Conservation (phyloP, 2,329 filamentous ascomycete genomes). For the Beauveria caledonica region DNA sequence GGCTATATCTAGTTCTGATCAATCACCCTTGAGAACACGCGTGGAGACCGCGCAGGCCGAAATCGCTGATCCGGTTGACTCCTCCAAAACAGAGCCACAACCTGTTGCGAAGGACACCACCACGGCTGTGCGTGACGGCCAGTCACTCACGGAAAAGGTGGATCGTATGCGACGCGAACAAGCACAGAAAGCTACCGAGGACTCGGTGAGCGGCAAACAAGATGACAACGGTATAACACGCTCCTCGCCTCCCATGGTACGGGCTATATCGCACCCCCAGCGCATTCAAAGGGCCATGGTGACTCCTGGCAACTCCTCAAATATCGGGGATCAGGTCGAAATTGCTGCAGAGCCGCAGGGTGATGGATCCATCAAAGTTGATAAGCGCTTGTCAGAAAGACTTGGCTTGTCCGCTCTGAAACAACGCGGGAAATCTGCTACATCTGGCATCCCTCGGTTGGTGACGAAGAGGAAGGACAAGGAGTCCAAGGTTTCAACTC, state of each 20-base stretch:
- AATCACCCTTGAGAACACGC: slow-evolving; percentile 5
- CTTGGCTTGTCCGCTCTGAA: slow-evolving; percentile 61
- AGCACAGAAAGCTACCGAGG: slow-evolving; percentile 20
- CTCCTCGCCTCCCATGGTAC: slow-evolving; percentile 44
- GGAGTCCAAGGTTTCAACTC: slow-evolving; percentile 74
- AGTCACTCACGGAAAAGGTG: slow-evolving; percentile 36
- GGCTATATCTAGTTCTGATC: slow-evolving; percentile 16
- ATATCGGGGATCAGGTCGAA: neutral
- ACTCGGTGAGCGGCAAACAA: slow-evolving; percentile 18
- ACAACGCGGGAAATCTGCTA: slow-evolving; percentile 41
- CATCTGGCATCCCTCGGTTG: slow-evolving; percentile 85
- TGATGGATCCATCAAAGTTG: slow-evolving; percentile 40
- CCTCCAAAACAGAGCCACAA: neutral
- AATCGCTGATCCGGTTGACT: slow-evolving; percentile 4
- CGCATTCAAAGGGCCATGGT: neutral
- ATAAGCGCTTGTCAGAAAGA: slow-evolving; percentile 72
- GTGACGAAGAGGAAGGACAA: slow-evolving; percentile 65
- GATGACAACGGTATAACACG: slow-evolving; percentile 33
- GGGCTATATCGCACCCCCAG: slow-evolving; percentile 43
- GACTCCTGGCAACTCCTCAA: neutral
- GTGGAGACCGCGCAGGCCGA: slow-evolving; percentile 8
- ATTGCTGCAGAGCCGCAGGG: slow-evolving; percentile 15
- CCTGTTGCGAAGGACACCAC: neutral
- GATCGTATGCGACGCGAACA: slow-evolving; percentile 46
- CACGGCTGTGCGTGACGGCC: slow-evolving; percentile 15